Base-by-base conservation (phyloP, 371 early-diverging fungal species). In the Fennellomyces sp. region DNA sequence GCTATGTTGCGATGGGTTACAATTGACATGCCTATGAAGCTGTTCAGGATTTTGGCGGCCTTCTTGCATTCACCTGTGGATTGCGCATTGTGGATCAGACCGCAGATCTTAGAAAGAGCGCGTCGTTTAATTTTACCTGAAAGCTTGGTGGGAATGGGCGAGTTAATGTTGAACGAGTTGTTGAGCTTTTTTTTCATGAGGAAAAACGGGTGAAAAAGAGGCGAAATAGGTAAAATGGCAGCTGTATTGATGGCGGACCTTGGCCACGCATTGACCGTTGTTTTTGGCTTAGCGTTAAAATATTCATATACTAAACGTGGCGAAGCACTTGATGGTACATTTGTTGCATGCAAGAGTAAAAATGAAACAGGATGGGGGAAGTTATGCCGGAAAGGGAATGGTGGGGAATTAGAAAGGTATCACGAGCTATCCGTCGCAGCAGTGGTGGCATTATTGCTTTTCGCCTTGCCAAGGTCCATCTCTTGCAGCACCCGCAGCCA, bases 41-140 rank as follows among this genome's bases (percentile, higher is more conserved):
- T 72, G 66, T 91, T 89, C 42, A 93, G 69, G 49, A 91, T 93
- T 69, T 89, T 88, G 30, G 91, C 80, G 1, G 90, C 91, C 60
- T 90, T 86, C 64, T 82, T 80, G 66, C 91, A 90, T 77, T 91
- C 92, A 35, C 86, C 87, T 78, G 66, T 13, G 19, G 51, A 25
- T 8, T n/a, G n/a, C n/a, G n/a, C n/a, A n/a, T n/a, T n/a, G n/a
- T n/a, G n/a, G n/a, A n/a, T n/a, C n/a, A n/a, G n/a, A n/a, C n/a
- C n/a, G n/a, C n/a, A n/a, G n/a, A n/a, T n/a, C n/a, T n/a, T n/a
- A n/a, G n/a, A n/a, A n/a, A n/a, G n/a, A n/a, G n/a, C n/a, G n/a
- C n/a, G n/a, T n/a, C n/a, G n/a, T n/a, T n/a, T n/a, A n/a, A n/a
- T n/a, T n/a, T 21, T 45, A 45, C 45, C 45, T 21, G 23, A 19